Percentiles rank a stretch among this genome's conserved stretches.
These are phyloP conservation scores for Lepraria neglecta DNA, from an alignment of 495 filamentous ascomycete genomes.

Conservation along the genomic window DNA sequence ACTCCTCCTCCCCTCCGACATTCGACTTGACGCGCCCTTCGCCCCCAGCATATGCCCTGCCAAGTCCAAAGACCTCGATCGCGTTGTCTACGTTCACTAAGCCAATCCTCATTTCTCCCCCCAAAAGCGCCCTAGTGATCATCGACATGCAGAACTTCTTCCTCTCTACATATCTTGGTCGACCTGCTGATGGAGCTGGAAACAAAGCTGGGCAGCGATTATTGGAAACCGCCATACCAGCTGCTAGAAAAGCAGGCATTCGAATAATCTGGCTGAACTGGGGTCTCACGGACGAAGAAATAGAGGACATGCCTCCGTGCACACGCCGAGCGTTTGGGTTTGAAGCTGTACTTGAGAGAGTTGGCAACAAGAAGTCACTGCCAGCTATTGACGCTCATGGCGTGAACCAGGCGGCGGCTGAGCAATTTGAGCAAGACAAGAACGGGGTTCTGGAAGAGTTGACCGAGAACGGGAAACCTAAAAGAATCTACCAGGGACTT, in stretches of 20 bases:
- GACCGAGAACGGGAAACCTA: slow-evolving; percentile 26
- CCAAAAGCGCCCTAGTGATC: slow-evolving; percentile 46
- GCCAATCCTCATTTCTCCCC: slow-evolving; percentile 38
- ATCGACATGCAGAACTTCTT: slow-evolving; percentile 63
- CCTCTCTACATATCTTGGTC: slow-evolving; percentile 39
- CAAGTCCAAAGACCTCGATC: slow-evolving; percentile 8
- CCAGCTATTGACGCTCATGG: slow-evolving; percentile 31
- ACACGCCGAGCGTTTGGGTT: slow-evolving; percentile 44
- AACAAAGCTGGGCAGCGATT: slow-evolving; percentile 32
- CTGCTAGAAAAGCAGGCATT: slow-evolving; percentile 42
- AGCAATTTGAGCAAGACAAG: slow-evolving; percentile 22
- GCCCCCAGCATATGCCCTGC: slow-evolving; percentile 17
- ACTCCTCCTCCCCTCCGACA: slow-evolving; percentile 12
- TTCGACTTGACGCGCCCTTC: slow-evolving; percentile 20
- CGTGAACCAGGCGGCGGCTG: slow-evolving; percentile 18
- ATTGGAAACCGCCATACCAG: slow-evolving; percentile 37
- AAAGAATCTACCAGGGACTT: slow-evolving; percentile 37
- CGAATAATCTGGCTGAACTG: slow-evolving; percentile 55
- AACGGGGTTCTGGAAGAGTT: slow-evolving; percentile 21
- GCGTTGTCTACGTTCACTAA: slow-evolving; percentile 21
- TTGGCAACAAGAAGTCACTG: slow-evolving; percentile 15
- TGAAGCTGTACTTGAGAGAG: slow-evolving; percentile 24
- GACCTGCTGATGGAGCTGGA: slow-evolving; percentile 27
- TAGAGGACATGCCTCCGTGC: slow-evolving; percentile 45
- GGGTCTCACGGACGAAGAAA: slow-evolving; percentile 50